A percentile compares a stretch with the other conserved stretches of the same genome.
These are phyloP conservation scores for Ogataea philodendri DNA, from an alignment of 805 yeast genomes.

Conservation along the genomic window DNA sequence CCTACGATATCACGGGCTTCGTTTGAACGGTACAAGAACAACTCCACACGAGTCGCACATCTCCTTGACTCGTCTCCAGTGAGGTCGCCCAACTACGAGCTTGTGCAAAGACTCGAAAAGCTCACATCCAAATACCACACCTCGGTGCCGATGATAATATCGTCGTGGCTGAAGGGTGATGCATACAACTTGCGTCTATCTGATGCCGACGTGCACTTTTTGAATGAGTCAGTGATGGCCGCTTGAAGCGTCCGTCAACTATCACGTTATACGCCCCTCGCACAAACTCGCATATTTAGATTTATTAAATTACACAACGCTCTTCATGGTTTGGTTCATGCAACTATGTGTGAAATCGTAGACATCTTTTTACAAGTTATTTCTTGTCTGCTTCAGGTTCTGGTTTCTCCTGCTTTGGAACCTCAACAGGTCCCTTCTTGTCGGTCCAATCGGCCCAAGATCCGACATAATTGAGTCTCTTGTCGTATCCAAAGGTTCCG, in stretches of 20 bases:
- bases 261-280: slow-evolving; percentile 1
- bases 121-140: slow-evolving; percentile 24
- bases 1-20: slow-evolving; percentile 23
- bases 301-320: slow-evolving; percentile 4
- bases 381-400: too few species aligned
- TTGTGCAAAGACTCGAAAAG: slow-evolving; percentile 23
- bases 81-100: slow-evolving; percentile 14
- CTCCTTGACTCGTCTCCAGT: slow-evolving; percentile 7
- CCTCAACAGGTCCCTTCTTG: slow-evolving; percentile 37
- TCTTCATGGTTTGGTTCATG: neutral
- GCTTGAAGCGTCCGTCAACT: neutral
- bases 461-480: slow-evolving; percentile 84
- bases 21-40: slow-evolving; percentile 23
- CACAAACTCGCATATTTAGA: slow-evolving; percentile 7
- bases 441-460: slow-evolving; percentile 82
- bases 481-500: slow-evolving; percentile 78
- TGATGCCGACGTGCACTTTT: slow-evolving; percentile 16
- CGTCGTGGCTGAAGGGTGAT: slow-evolving; percentile 19
- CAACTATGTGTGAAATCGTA: slow-evolving; percentile 1
- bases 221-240: slow-evolving; percentile 14
- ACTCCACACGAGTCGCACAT: slow-evolving; percentile 18
- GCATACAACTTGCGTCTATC: slow-evolving; percentile 12
- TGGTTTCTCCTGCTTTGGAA: slow-evolving; percentile 11
- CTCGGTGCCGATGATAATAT: slow-evolving; percentile 25
- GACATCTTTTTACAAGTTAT: neutral